A percentile compares a stretch with the other conserved stretches of the same genome.
Conservation (phyloP, 768 basidiomycete species). For the Lyophyllum decastes region DNA sequence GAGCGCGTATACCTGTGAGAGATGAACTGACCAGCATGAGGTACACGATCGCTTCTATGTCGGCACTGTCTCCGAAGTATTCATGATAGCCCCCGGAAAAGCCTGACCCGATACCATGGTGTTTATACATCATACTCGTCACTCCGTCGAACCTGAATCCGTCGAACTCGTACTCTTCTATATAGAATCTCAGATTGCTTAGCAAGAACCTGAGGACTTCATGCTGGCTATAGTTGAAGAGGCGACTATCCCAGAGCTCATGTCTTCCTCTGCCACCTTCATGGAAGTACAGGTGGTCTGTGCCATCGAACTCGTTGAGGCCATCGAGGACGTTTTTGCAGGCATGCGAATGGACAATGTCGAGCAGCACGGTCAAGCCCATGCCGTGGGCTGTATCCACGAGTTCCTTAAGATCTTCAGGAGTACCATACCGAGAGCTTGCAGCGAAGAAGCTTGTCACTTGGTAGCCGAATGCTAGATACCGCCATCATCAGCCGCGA, state of each 20-base stretch:
- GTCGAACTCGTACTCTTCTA: constrained; percentile 95
- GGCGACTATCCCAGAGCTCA: constrained; percentile 95
- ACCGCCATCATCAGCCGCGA: neutral
- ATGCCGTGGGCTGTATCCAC: constrained; percentile 94
- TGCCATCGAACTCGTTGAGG: constrained; percentile 94
- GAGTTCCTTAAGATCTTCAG: constrained; percentile 94
- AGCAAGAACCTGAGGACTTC: constrained; percentile 95
- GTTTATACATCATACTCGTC: constrained; percentile 98
- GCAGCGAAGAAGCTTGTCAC: constrained; percentile 97
- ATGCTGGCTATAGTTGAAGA: constrained; percentile 96
- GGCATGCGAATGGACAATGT: constrained; percentile 97
- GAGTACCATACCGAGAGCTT: constrained; percentile 93
- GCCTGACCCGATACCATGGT: constrained; percentile 96
- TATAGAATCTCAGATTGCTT: constrained; percentile 93
- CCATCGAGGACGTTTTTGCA: constrained; percentile 98
- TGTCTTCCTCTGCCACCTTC: constrained; percentile 89
- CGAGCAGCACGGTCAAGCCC: constrained; percentile 91
- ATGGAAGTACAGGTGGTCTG: constrained; percentile 97
- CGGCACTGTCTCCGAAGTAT: constrained; percentile 87
- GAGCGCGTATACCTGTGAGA: neutral
- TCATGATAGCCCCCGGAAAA: constrained; percentile 99
- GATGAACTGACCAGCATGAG: constrained; percentile 84
- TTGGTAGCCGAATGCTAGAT: constrained; percentile 94
- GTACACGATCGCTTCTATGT: constrained; percentile 90
- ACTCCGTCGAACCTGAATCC: constrained; percentile 99